Evolutionary conservation across 257 asterid species (phyloP), one percentile per base, ranked within the genome.

Genomic region (Penstemon eatonii): DNA sequence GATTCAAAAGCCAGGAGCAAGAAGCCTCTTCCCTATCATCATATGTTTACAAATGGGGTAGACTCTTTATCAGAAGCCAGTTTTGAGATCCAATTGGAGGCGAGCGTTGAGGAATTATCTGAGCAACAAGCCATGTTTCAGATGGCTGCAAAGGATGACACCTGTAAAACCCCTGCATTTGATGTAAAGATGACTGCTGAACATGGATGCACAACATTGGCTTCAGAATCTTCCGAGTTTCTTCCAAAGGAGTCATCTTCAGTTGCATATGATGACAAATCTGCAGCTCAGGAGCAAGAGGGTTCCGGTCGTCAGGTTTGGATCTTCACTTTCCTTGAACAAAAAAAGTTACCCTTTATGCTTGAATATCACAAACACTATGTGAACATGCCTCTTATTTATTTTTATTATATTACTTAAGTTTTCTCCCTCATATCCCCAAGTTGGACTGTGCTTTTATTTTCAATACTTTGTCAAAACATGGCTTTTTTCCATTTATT

Each of bases 261-360:
- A 36, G 51, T 10, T 13, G 38, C 43, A 9, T 75, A 76, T 47
- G 39, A 56, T 71, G 68, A 68, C 53, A 79, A 80, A 43, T 52
- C 83, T 39, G 50, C 79, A 65, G 68, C 72, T 58, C 53, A 33
- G 62, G 74, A 72, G 66, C 83, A 77, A 69, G 74, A 56, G 39
- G 60, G 46, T 44, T 71, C 57, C 54, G 7, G 39, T 67, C 60
- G 47, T 58, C 89, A 87, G 96, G 96, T 89, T 57, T 46, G 84
- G 62, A 68, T 66, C 69, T 78, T 74, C 55, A 75, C 80, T 49
- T 74, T 71, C 71, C 63, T 62, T 42, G 13, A 51, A 51, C 33
- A 49, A 64, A 5, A 15, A 52, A 58, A 15, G 39, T 41, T 63
- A 40, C 10, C 5, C 46, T 63, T 54, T 40, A 51, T 49, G 50